Evolutionary conservation across 805 yeast genomes (phyloP), one percentile per base, ranked within the genome.

Genomic region (Yarrowia phangngaensis): DNA sequence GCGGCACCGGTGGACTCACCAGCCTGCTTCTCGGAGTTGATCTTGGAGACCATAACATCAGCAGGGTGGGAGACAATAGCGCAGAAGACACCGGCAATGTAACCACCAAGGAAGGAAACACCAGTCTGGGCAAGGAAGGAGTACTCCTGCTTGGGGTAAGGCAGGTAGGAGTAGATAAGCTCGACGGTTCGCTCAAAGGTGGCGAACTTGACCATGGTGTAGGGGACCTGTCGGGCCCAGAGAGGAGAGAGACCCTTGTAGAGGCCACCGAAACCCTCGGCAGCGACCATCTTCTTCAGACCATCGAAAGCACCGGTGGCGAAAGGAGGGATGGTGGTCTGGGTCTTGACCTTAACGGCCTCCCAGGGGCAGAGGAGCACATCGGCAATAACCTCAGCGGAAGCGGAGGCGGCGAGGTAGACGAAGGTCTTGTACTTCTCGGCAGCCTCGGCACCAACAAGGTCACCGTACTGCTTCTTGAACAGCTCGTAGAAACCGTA

Each of bases 11-110:
- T 70, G 2, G 80, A 62, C 64, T 84, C 89, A 27, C 68, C 68
- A 28, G 75, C 71, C 58, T 64, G 66, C 55, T 73, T 77, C 55
- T 75, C 82, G 53, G 78, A 72, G 60, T 82, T 84, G 54, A 86
- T 75, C 69, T 84, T 82, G 17, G 89, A 81, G n/a, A 85, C 94
- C 88, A 85, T 77, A 15, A 84, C 92, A 66, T 85, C 95, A 3
- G 95, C 95, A 12, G 95, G 95, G 60, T 86, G 95, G 12, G 94
- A 84, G 4, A 84, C 86, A 36, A 80, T 67, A 3, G 95, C 95
- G 72, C 94, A 84, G 64, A 84, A 74, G 40, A 86, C 81, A 77
- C 95, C 95, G 6, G 95, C 95, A 61, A 85, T 73, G 64, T 84
- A 85, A 60, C 95, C 95, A 64, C 90, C 90, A 31, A 77, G 68